Evolutionary conservation across 1,139 yeast genomes (phyloP).

Genomic region (Lizanozyma gosingica): DNA sequence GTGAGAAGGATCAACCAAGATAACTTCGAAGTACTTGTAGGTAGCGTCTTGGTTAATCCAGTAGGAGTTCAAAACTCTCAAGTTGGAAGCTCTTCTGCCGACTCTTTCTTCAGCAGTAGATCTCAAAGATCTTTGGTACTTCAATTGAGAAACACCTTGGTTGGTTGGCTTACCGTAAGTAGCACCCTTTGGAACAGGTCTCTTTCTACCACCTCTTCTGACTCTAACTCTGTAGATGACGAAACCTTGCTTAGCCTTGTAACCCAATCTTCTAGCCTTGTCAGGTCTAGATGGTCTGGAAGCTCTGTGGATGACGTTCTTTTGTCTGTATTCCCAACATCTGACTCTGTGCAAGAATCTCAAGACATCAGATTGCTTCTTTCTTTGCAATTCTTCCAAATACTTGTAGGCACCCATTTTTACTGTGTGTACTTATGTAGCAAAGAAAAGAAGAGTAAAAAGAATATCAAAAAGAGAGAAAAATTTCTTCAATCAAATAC

Average conservation of each 20-base stretch:
- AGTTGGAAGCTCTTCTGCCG: slow-evolving; percentile 97
- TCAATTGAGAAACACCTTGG: slow-evolving; percentile 99
- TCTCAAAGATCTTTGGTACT: slow-evolving; percentile 97
- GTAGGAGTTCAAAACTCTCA: slow-evolving; percentile 99
- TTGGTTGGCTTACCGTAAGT: slow-evolving; percentile 99
- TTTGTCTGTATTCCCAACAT: slow-evolving; percentile 99
- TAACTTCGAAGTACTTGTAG: slow-evolving; percentile 98
- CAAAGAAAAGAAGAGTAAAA: slow-evolving; percentile 8
- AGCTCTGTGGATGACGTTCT: slow-evolving; percentile 98
- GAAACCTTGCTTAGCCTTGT: slow-evolving; percentile 99
- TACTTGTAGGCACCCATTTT: slow-evolving; percentile 99
- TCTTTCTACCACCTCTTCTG: slow-evolving; percentile 99
- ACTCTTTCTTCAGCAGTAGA: slow-evolving; percentile 99
- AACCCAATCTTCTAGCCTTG: slow-evolving; percentile 99
- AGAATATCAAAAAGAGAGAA: background rate
- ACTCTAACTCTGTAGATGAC: slow-evolving; percentile 98
- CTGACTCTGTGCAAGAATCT: slow-evolving; percentile 99
- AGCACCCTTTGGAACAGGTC: slow-evolving; percentile 99
- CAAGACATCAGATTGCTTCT: slow-evolving; percentile 99
- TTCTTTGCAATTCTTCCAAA: slow-evolving; percentile 98
- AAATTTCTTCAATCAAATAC: slow-evolving; percentile 1
- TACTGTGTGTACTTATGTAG: slow-evolving; percentile 9
- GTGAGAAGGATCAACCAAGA: slow-evolving; percentile 95
- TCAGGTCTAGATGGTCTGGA: slow-evolving; percentile 99
- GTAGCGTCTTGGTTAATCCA: slow-evolving; percentile 99